Base-by-base conservation (phyloP, 2,329 filamentous ascomycete species). In the Verticillium nonalfalfae region DNA sequence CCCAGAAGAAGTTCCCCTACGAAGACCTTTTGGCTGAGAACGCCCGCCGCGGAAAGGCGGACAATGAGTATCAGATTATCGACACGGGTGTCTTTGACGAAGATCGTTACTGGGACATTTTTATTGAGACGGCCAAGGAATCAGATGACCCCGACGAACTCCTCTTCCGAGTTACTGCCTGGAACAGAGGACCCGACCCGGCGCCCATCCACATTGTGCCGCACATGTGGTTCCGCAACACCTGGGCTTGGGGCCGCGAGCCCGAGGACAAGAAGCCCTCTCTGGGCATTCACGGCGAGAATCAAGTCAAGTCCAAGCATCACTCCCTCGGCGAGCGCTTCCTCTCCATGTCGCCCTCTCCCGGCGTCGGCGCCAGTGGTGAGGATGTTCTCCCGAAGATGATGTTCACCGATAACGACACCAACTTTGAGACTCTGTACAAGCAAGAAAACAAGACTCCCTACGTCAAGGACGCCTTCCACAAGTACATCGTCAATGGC, bases 211-310 rank as follows among this genome's bases (percentile, higher is more conserved):
- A 98, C 75, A 97, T 98, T 70, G 80, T 97, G 54, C 94, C 94
- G 9, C 95, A 98, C 63, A 86, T 97, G 59, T 97, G 93, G 92
- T 98, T 97, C 80, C 87, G 94, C 66, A 98, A 98, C 74, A 97
- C 93, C 3, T 98, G 95, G 95, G 86, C 90, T 45, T 98, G 94
- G 94, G 94, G 93, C 26, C 85, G 90, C 65, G 91, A 97, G 70
- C 74, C 86, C 11, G 79, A 82, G 35, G 85, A 90, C 58, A 87
- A 88, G 73, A 97, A 96, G 76, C 95, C 94, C 0, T 86, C 81
- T n/a, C 90, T 97, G 64, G 79, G 82, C 59, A 82, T 86, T 65
- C 77, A 87, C 33, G 84, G 81, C 31, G 85, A 90, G 34, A 87
- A 88, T 57, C 82, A 88, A 60, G 88, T 87, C 60, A 87, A 90